Evolutionary conservation across 2,329 filamentous ascomycete species (phyloP), one percentile per base, ranked within the genome.

Genomic region (Phyllosticta citriasiana): DNA sequence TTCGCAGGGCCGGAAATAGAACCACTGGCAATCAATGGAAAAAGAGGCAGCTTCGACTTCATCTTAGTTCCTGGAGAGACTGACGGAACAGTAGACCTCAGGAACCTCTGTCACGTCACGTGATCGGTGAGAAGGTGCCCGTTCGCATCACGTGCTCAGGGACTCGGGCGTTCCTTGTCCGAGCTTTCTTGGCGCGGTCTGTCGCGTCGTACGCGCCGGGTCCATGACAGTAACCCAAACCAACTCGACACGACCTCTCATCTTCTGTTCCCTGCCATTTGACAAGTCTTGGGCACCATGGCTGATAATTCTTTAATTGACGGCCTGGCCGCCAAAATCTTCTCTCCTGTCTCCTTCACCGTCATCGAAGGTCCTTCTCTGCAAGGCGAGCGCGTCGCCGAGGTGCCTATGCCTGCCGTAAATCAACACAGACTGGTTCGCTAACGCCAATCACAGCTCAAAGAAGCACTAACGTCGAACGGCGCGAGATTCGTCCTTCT

Each of bases 401-500:
- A 71, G 64, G 73, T 72, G 67, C 57, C 62, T 25, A 19, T 30
- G 14, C 27, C 50, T 9, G 22, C 8, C 9, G 3, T 54, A 60
- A 60, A 69, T 67, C 68, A 68, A 68, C 67, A 26, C 50, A 30
- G 47, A 33, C 19, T 53, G n/a, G 12, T 47, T 27, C 63, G 57
- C 68, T 73, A 58, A 72, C 66, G 19, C 16, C 54, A 47, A 52
- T 47, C 27, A 25, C 64, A 84, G 80, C 67, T 82, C 58, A 74
- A 75, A 27, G 71, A 76, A 5, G 68, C 73, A 1, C 72, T 86
- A 53, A 71, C 75, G 63, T 69, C 76, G 62, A 72, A 80, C 66
- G 80, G 79, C 56, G 84, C 79, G 24, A 76, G 76, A 55, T 74
- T 79, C 14, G 66, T 78, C 10, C 68, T 72, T 5, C 73, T 76